These are phyloP conservation scores for Umbelopsis sp. DNA, from an alignment of 192 early-diverging fungal genomes.

Conservation along the genomic window DNA sequence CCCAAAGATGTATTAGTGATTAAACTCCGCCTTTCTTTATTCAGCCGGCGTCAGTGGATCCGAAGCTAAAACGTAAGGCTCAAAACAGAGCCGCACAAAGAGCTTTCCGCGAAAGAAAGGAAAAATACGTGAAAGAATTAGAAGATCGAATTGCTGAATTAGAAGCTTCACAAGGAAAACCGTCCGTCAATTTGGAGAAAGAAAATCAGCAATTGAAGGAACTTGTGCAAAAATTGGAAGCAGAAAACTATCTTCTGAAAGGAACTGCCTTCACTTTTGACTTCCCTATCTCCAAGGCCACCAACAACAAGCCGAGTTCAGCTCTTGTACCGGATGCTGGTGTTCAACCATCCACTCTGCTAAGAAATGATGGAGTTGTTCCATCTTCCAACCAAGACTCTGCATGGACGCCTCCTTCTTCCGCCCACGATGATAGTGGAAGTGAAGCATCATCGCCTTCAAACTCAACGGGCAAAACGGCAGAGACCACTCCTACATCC, in stretches of 20 bases:
- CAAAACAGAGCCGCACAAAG: conserved; percentile 44
- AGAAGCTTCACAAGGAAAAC: conserved; percentile 54
- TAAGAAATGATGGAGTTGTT: conserved; percentile 6
- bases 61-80: conserved; percentile 44
- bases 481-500: not conserved
- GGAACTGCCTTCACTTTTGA: conserved; percentile 60
- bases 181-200: conserved; percentile 44
- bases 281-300: conserved; percentile 47
- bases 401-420: conserved; percentile 12
- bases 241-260: conserved; percentile 61
- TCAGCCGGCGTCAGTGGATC: conserved; percentile 20
- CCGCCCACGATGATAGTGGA: conserved; percentile 16
- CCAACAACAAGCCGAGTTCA: not conserved
- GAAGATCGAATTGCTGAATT: conserved; percentile 76
- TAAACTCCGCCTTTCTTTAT: conserved; percentile 9
- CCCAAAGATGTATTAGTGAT: not conserved
- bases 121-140: conserved; percentile 81
- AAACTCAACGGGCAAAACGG: not conserved
- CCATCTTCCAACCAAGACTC: not conserved
- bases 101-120: conserved; percentile 73
- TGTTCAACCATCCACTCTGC: conserved; percentile 4
- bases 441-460: conserved; percentile 11
- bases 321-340: conserved; percentile 21
- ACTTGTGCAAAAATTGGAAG: conserved; percentile 54
- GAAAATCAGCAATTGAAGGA: conserved; percentile 57